These are phyloP conservation scores for Colletotrichum sojae DNA, from an alignment of 2,329 filamentous ascomycete genomes.

Conservation along the genomic window DNA sequence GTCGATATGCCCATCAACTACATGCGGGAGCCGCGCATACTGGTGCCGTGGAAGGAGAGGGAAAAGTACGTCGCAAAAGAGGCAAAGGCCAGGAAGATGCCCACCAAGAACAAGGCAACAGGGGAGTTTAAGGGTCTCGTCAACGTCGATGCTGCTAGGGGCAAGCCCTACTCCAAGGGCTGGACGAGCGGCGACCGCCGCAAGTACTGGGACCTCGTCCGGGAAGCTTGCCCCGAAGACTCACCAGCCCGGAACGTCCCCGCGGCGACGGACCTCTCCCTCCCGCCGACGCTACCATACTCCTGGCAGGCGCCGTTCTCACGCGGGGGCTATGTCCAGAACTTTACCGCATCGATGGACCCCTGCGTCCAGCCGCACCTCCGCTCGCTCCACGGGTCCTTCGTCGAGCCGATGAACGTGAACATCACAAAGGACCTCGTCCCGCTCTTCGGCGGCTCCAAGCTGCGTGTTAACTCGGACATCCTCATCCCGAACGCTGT, in stretches of 20 bases:
- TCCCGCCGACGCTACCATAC: conserved; percentile 51
- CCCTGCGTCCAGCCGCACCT: conserved; percentile 71
- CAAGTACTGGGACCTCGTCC: conserved; percentile 71
- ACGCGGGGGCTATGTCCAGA: conserved; percentile 66
- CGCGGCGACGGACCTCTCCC: conserved; percentile 47
- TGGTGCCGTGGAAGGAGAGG: conserved; percentile 72
- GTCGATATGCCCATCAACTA: conserved; percentile 78
- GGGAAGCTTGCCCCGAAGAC: conserved; percentile 69
- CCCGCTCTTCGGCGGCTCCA: conserved; percentile 74
- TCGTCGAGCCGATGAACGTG: conserved; percentile 68
- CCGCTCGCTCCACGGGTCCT: conserved; percentile 67
- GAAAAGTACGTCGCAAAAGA: conserved; percentile 65
- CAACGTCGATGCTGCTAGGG: conserved; percentile 52
- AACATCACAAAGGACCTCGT: conserved; percentile 68
- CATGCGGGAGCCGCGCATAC: conserved; percentile 74
- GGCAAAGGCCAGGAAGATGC: conserved; percentile 57
- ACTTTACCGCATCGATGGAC: conserved; percentile 72
- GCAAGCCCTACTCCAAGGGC: conserved; percentile 49
- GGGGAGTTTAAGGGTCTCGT: conserved; percentile 58
- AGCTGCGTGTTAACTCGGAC: conserved; percentile 74
- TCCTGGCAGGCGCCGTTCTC: conserved; percentile 54
- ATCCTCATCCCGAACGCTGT: conserved; percentile 76
- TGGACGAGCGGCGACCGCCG: conserved; percentile 38
- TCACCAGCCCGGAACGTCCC: conserved; percentile 60
- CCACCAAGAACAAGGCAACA: conserved; percentile 58